Evolutionary conservation across 495 filamentous ascomycete genomes (phyloP).

Genomic region (Penicillium bovifimosum): DNA sequence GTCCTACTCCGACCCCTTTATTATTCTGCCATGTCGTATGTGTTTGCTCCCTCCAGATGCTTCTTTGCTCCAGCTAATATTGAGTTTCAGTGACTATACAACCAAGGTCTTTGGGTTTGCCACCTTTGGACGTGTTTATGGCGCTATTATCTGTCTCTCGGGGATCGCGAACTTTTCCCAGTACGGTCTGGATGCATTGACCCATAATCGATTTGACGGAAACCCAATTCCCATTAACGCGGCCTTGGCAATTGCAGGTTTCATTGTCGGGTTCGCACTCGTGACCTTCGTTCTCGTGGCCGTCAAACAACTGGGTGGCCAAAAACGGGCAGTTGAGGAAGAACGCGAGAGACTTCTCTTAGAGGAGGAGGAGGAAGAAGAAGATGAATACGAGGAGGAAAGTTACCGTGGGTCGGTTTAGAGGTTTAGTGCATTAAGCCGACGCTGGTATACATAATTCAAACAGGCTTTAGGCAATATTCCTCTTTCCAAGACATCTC

Average conservation of each 20-base stretch:
- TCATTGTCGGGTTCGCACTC: slow-evolving; percentile 56
- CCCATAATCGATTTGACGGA: slow-evolving; percentile 63
- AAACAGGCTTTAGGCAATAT: too few species aligned
- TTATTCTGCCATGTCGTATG: slow-evolving; percentile 50
- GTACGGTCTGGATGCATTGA: slow-evolving; percentile 70
- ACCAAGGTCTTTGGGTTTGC: slow-evolving; percentile 95
- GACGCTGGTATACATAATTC: too few species aligned
- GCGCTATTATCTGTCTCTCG: slow-evolving; percentile 80
- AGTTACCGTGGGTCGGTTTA: neutral
- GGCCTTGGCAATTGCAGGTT: slow-evolving; percentile 53
- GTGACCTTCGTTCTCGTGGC: slow-evolving; percentile 51
- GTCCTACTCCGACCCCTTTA: slow-evolving; percentile 49
- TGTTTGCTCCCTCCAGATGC: slow-evolving; percentile 20
- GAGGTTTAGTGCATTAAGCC: too few species aligned
- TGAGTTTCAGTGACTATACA: slow-evolving; percentile 62
- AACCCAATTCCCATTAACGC: slow-evolving; percentile 79
- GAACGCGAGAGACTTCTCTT: slow-evolving; percentile 31
- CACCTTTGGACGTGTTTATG: slow-evolving; percentile 91
- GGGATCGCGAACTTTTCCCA: slow-evolving; percentile 84
- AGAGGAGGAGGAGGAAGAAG: slow-evolving; percentile 28
- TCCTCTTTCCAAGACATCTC: too few species aligned
- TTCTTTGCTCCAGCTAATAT: slow-evolving; percentile 11
- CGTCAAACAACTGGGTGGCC: slow-evolving; percentile 19
- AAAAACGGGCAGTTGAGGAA: slow-evolving; percentile 16
- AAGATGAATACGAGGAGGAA: slow-evolving; percentile 15